Evolutionary conservation across 148 eudicot genomes (phyloP).

Genomic region (Mesembryanthemum crystallinum): DNA sequence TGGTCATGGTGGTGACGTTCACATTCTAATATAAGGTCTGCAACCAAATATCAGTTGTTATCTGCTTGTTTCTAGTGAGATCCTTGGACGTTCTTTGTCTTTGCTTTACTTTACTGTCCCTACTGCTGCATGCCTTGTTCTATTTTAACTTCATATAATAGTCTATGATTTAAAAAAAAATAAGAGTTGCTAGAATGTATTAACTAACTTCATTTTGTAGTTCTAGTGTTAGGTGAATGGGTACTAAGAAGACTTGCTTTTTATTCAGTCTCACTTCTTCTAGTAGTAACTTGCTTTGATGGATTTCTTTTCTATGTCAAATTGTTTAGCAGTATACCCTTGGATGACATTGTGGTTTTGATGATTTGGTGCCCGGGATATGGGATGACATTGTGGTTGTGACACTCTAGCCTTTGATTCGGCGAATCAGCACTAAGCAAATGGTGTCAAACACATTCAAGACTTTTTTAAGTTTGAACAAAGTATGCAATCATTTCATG

Average conservation of each 20-base stretch:
- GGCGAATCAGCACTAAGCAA: background rate
- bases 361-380: slow-evolving; percentile 16
- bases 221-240: background rate
- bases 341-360: slow-evolving; percentile 3
- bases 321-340: background rate
- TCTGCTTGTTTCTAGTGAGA: background rate
- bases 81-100: background rate
- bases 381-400: slow-evolving; percentile 20
- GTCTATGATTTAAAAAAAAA: background rate
- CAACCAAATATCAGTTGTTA: background rate
- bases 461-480: background rate
- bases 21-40: background rate
- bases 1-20: background rate
- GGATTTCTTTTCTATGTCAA: background rate
- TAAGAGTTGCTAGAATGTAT: background rate
- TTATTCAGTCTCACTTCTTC: background rate
- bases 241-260: background rate
- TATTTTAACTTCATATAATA: background rate
- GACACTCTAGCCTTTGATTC: slow-evolving; percentile 3
- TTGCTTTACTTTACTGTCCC: background rate
- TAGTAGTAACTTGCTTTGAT: background rate
- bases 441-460: background rate
- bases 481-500: slow-evolving; percentile 7
- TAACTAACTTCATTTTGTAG: background rate
- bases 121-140: background rate